Conservation (phyloP, 1,284 basidiomycete genomes). For the Cutaneotrichosporon sp. region DNA sequence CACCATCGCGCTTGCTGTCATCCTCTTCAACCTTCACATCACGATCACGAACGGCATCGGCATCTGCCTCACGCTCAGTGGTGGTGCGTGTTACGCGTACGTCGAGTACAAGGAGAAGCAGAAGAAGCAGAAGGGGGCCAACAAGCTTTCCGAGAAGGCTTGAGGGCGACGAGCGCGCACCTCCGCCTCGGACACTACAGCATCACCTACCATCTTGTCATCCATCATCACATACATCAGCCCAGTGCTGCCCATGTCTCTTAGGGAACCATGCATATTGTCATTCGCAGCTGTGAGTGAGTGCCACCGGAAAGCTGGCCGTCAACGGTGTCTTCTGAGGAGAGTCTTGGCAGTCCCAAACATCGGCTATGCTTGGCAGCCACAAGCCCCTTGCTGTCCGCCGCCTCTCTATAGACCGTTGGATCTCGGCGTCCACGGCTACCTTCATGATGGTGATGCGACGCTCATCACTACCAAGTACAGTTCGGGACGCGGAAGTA, state of each 20-base stretch:
- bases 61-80: conserved; percentile 74
- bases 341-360: no score
- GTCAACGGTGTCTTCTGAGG: no score
- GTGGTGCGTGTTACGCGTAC: conserved; percentile 77
- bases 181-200: neutral
- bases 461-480: no score
- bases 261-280: conserved; percentile 8
- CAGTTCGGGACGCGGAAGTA: no score
- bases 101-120: conserved; percentile 69
- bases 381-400: no score
- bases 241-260: conserved; percentile 2
- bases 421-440: no score
- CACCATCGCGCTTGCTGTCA: conserved; percentile 79
- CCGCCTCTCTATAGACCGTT: no score
- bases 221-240: neutral
- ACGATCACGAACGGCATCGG: conserved; percentile 75
- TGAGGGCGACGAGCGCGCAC: neutral
- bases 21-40: conserved; percentile 78
- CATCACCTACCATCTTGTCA: conserved; percentile 6
- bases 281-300: no score
- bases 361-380: no score
- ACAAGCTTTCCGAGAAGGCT: conserved; percentile 8
- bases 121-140: conserved; percentile 30
- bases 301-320: no score
- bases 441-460: no score